Base-by-base conservation (phyloP, 129 eudicot genomes). In the Saposhnikovia divaricata region DNA sequence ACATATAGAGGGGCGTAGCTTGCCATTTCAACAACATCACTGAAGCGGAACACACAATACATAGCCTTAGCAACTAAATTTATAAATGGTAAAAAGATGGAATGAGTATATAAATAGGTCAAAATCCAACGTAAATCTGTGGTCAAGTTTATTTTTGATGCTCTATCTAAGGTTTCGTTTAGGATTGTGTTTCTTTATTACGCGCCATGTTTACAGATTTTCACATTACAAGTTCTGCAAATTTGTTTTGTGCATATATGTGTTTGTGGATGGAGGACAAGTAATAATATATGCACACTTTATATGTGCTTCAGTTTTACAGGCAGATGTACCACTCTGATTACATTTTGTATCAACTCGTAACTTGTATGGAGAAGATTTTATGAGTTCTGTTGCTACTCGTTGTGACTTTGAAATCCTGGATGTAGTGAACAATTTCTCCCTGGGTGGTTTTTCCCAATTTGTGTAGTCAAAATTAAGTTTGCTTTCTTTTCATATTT, bases 1-100 rank as follows among this genome's bases (percentile, higher is more conserved):
- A 91, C 92, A 85, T 91, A 91, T 78, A 91, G 83, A 74, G 98
- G 98, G 27, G 98, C 98, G 37, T 93, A 89, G 85, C 98, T 93
- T 72, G 98, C 98, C 94, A 91, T 89, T 76, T 87, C 94, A 50
- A 91, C 93, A 44, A 84, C 75, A 84, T 93, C 98, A 77, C 97
- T 93, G 97, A 79, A 83, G 70, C 47, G 8, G 72, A 57, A 69
- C 55, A 81, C 63, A 59, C 51, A 80, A 25, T 78, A 40, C 45
- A 51, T 79, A 55, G 48, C 45, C 48, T 73, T 25, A 42, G 38
- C 19, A 73, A 43, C 77, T 44, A 5, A 73, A 9, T 3, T 73
- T 43, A 73, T n/a, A 44, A 25, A 43, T 21, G 19, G 19, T 42
- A 6, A 43, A 15, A 43, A 9, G 0, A 72, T 39, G 47, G 15